Conservation (phyloP, 2,329 filamentous ascomycete genomes). For the Chaetomium olivaceum region DNA sequence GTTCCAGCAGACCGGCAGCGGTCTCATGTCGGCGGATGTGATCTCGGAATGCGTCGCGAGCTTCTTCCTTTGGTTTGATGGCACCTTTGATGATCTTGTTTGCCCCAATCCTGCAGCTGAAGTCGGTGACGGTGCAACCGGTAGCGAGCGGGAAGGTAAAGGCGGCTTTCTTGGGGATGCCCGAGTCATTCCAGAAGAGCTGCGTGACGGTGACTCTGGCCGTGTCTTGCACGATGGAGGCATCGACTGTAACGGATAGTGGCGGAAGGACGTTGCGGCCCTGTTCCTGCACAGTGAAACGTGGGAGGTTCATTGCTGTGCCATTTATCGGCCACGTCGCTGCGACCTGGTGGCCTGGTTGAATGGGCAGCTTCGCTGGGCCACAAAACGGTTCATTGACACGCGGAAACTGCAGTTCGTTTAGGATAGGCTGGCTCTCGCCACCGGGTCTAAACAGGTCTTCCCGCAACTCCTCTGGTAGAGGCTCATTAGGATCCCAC, state of each 20-base stretch:
- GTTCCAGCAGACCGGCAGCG: slow-evolving; percentile 30
- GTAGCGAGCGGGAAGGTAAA: slow-evolving; percentile 35
- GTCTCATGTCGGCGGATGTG: slow-evolving; percentile 18
- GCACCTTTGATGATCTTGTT: slow-evolving; percentile 30
- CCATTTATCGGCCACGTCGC: background rate
- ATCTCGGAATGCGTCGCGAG: slow-evolving; percentile 21
- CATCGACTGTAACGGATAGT: slow-evolving; percentile 31
- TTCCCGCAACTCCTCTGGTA: slow-evolving; percentile 24
- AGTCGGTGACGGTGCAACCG: slow-evolving; percentile 34
- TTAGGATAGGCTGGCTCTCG: background rate
- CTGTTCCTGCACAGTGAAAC: slow-evolving; percentile 12
- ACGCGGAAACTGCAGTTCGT: background rate
- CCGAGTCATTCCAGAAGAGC: slow-evolving; percentile 34
- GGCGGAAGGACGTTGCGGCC: slow-evolving; percentile 32
- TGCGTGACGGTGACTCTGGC: slow-evolving; percentile 33
- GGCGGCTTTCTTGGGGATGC: slow-evolving; percentile 25
- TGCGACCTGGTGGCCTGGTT: background rate
- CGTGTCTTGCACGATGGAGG: slow-evolving; percentile 33
- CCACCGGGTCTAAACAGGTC: background rate
- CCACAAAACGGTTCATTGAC: background rate
- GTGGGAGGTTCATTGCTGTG: background rate
- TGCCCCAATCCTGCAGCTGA: slow-evolving; percentile 33
- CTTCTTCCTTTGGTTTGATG: slow-evolving; percentile 32
- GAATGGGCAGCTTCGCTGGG: background rate
- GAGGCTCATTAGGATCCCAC: slow-evolving; percentile 33